Percentiles rank a stretch among this genome's conserved stretches.
Conservation (phyloP, 202 grass and related monocot genomes). For the Carex arenaria region DNA sequence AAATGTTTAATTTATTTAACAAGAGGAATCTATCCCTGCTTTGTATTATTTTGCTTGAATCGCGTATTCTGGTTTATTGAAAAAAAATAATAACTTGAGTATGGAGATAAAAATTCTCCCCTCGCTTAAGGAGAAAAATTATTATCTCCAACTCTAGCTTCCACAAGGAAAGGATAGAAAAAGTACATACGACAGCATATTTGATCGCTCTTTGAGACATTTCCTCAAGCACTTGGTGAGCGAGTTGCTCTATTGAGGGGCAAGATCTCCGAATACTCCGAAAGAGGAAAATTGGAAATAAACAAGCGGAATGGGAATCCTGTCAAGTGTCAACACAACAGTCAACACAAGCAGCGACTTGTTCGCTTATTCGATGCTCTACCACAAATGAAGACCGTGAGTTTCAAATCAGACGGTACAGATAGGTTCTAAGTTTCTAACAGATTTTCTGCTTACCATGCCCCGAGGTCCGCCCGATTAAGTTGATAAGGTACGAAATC, state of each 20-base stretch:
- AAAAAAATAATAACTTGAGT: not conserved
- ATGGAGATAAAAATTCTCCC: not conserved
- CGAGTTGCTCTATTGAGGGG: not conserved
- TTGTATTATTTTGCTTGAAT: no score
- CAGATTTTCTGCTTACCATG: not conserved
- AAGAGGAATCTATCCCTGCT: no score
- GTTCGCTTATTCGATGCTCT: not conserved
- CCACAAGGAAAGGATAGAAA: not conserved
- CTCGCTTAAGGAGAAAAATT: not conserved
- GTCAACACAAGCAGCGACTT: not conserved
- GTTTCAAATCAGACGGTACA: not conserved
- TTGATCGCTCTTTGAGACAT: slow-evolving; percentile 53
- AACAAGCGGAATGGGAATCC: not conserved
- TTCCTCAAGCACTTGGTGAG: not conserved
- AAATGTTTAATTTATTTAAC: no score
- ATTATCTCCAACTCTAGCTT: not conserved
- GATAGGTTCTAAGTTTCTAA: not conserved
- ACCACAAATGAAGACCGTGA: not conserved
- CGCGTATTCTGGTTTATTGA: no score
- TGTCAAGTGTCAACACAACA: not conserved
- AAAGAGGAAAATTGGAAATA: not conserved
- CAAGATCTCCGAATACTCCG: not conserved
- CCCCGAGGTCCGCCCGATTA: not conserved
- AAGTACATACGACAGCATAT: slow-evolving; percentile 65
- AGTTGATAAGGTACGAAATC: not conserved